Evolutionary conservation across 1,284 basidiomycete genomes (phyloP), one percentile per base, ranked within the genome.

Genomic region (Porogramme epimiltina): DNA sequence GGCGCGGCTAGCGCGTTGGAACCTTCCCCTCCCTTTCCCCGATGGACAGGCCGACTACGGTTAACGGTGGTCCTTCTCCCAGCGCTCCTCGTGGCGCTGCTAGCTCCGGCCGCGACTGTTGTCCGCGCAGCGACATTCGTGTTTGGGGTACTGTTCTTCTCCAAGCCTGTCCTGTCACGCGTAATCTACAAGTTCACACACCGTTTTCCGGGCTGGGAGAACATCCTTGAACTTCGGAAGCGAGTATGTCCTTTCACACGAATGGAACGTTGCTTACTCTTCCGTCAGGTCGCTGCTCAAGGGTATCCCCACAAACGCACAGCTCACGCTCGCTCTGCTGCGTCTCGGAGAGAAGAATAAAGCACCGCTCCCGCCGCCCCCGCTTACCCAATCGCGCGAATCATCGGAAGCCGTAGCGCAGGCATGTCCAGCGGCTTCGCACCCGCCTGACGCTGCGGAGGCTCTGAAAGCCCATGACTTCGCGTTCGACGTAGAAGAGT

Each of bases 231-330:
- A 44, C 63, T 77, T 13, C 61, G 75, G 52, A 77, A 75, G 75
- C 77, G 67, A 61, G 42, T 54, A 4, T 42, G 3, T 4, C 3
- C 16, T 18, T 4, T 18, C 5, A 18, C 2, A 9, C 2, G 5
- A 25, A 16, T 4, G 2, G 1, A n/a, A n/a, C n/a, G n/a, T 24
- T 25, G 9, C 20, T 23, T 4, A 4, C 39, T 11, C 23, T 5
- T 6, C 28, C 28, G 28, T 31, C 20, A 78, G 76, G 65, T 76
- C 76, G 2, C 58, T 82, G 34, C 63, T 81, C 16, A 73, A 69
- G 20, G 72, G 77, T 10, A 79, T 81, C 0, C 81, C 81, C 3
- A 83, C 81, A 42, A 77, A 83, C 55, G 78, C 79, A 4, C 81
- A 83, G 56, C 70, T 82, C 36, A 77, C 78, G 0, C 64, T 82